These are phyloP conservation scores for Aspergillus arachidicola DNA, from an alignment of 2,329 filamentous ascomycete genomes.

Conservation along the genomic window DNA sequence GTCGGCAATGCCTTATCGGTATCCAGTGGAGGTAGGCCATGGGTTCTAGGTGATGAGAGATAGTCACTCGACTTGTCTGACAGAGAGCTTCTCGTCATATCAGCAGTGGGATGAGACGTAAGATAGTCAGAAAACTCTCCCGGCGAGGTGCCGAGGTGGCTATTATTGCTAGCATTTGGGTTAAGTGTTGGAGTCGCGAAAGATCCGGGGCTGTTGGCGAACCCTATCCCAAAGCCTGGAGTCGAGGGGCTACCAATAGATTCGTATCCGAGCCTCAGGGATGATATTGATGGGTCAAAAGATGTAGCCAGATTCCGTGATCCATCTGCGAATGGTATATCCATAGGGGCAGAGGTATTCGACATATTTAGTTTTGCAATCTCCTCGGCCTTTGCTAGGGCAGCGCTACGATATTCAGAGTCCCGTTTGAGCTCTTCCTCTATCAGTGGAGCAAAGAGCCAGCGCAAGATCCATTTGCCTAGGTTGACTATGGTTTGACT, in stretches of 20 bases:
- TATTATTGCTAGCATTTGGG: slow-evolving; percentile 21
- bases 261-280: slow-evolving; percentile 65
- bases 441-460: slow-evolving; percentile 85
- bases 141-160: slow-evolving; percentile 36
- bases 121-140: slow-evolving; percentile 37
- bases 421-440: slow-evolving; percentile 89
- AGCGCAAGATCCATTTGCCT: slow-evolving; percentile 93
- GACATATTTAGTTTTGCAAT: slow-evolving; percentile 57
- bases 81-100: slow-evolving; percentile 53
- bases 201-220: slow-evolving; percentile 66
- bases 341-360: slow-evolving; percentile 64
- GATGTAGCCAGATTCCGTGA: slow-evolving; percentile 31
- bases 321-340: slow-evolving; percentile 49
- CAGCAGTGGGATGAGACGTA: slow-evolving; percentile 56
- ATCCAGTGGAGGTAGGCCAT: slow-evolving; percentile 53
- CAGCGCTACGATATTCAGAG: slow-evolving; percentile 67
- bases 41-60: slow-evolving; percentile 63
- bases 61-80: slow-evolving; percentile 70
- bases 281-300: slow-evolving; percentile 48
- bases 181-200: slow-evolving; percentile 35
- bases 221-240: slow-evolving; percentile 75
- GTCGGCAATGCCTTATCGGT: slow-evolving; percentile 52
- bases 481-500: slow-evolving; percentile 71
- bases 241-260: slow-evolving; percentile 65
- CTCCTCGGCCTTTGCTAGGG: slow-evolving; percentile 66